phyloP scores from a whole-genome alignment of 371 early-diverging fungal genomes.

The Dichotomocladium elegans region DNA sequence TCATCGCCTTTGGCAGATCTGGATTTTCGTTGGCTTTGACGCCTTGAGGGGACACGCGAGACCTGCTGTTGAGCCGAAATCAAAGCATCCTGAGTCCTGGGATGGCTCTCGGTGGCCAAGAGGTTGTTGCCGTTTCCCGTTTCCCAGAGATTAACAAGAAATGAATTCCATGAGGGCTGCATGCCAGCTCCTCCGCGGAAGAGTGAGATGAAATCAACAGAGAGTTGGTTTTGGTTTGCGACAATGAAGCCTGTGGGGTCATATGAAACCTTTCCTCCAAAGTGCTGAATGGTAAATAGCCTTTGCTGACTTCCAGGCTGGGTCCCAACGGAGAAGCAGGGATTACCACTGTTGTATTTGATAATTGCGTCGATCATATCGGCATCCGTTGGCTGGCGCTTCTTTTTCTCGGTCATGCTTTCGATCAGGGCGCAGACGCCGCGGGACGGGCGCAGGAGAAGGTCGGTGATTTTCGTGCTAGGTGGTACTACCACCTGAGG shows the following conservation, averaged over 20 bases:
- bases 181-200: constrained; percentile 57
- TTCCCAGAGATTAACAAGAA: constrained; percentile 31
- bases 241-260: constrained; percentile 70
- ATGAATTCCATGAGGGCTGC: constrained; percentile 55
- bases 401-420: constrained; percentile 37
- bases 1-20: constrained; percentile 5
- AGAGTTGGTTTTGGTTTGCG: constrained; percentile 62
- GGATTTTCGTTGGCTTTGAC: constrained; percentile 16
- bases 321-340: constrained; percentile 36
- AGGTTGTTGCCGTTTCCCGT: constrained; percentile 7
- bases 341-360: constrained; percentile 39
- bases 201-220: constrained; percentile 82
- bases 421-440: constrained; percentile 60
- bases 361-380: constrained; percentile 40
- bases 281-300: constrained; percentile 79
- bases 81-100: constrained; percentile 44
- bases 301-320: constrained; percentile 37
- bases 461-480: constrained; percentile 20
- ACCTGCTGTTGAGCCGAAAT: constrained; percentile 53
- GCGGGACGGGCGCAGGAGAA: constrained; percentile 39
- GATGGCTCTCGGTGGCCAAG: constrained; percentile 55
- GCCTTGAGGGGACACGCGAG: constrained; percentile 42
- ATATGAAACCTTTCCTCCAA: constrained; percentile 68
- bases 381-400: constrained; percentile 30
- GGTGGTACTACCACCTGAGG: constrained; percentile 19